A percentile compares a stretch with the other conserved stretches of the same genome.
Conservation (phyloP, 768 basidiomycete genomes). For the Suillus fuscotomentosus region DNA sequence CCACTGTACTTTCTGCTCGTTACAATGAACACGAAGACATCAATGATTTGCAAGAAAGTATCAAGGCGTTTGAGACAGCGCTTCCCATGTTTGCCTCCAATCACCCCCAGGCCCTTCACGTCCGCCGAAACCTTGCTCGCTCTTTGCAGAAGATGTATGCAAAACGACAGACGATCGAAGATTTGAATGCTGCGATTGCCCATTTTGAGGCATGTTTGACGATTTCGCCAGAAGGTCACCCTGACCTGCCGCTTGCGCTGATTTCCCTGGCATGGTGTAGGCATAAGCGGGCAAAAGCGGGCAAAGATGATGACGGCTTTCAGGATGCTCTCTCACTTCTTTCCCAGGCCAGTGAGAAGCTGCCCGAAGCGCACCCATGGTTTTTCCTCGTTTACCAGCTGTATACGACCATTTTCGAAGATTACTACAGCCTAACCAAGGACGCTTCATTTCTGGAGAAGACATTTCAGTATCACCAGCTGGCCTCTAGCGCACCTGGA, state of each 20-base stretch:
- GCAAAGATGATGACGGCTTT: background rate
- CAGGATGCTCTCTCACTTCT: slow-evolving; percentile 1
- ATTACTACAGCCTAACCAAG: background rate
- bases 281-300: slow-evolving; percentile 1
- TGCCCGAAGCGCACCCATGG: slow-evolving; percentile 12
- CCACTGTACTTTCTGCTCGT: slow-evolving; percentile 15
- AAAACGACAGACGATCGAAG: background rate
- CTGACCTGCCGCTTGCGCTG: background rate
- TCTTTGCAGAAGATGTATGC: slow-evolving; percentile 8
- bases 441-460: slow-evolving; percentile 10
- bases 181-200: slow-evolving; percentile 5
- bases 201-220: slow-evolving; percentile 8
- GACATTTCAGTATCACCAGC: slow-evolving; percentile 11
- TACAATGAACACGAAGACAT: background rate
- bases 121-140: slow-evolving; percentile 14
- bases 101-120: slow-evolving; percentile 2
- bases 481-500: slow-evolving; percentile 12
- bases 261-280: slow-evolving; percentile 7
- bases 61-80: slow-evolving; percentile 13
- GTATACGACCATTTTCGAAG: background rate
- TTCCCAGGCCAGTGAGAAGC: background rate
- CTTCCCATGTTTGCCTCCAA: slow-evolving; percentile 13
- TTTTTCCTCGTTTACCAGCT: background rate
- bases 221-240: slow-evolving; percentile 13
- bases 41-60: slow-evolving; percentile 15